Evolutionary conservation across 106 monocot species (phyloP), one percentile per base, ranked within the genome.

Genomic region (Phalaenopsis equestris): DNA sequence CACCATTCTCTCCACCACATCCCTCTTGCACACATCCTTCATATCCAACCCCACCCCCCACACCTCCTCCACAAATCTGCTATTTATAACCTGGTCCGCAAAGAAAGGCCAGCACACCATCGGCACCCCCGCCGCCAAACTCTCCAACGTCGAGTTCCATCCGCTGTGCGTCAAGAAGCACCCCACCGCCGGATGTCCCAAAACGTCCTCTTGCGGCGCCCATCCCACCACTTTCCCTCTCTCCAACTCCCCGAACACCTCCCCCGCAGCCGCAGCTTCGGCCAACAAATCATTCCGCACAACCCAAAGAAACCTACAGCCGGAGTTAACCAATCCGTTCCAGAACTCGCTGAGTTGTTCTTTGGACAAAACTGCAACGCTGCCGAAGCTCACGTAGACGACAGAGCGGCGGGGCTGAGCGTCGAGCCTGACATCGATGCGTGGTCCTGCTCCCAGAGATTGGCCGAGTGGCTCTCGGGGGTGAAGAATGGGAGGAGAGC

Each of bases 71-170:
- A 84, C 78, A 55, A 74, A 79, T 42, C 84, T 56, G 37, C 84
- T 79, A 41, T 84, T 84, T 6, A 64, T 79, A 15, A 58, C 75
- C 46, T 84, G 84, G 67, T 84, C 84, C 11, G 68, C 68, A 14
- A 75, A 67, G 48, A 48, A 67, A 1, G 84, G 84, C 80, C 84
- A 80, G 6, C 84, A 84, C 0, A 84, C 1, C 84, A 84, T 84
- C 7, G 84, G 84, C 48, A 80, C 76, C 3, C 84, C 80, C 46
- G 76, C 79, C 17, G 37, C 67, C 41, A 76, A 43, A 75, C 80
- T 80, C 75, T 84, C 84, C 75, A 84, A 21, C 15, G 84, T 84
- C 37, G 84, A 84, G 67, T 84, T 84, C 84, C 84, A 84, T 23
- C 84, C 79, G 49, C 75, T 58, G 67, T 84, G 84, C 0, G 84